phyloP scores from a whole-genome alignment of 139 green algal species.

The Trebouxia sp. region DNA sequence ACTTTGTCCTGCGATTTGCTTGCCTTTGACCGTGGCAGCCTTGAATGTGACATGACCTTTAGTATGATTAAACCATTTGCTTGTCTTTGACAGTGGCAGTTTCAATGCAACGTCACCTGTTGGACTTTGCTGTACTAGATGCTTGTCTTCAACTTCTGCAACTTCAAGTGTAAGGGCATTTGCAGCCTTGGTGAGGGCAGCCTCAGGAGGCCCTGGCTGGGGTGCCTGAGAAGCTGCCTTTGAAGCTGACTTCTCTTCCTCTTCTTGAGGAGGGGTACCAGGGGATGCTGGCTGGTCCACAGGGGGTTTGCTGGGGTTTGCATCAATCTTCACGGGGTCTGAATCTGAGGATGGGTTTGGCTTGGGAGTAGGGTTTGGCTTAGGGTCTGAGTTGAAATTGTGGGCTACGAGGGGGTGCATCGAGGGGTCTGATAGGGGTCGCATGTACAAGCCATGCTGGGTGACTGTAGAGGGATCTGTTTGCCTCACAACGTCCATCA shows the following conservation, averaged over 20 bases:
- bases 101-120: not conserved
- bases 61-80: not conserved
- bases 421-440: constrained; percentile 20
- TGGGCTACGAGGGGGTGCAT: constrained; percentile 3
- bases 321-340: too few species aligned
- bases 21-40: too few species aligned
- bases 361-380: too few species aligned
- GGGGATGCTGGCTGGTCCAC: not conserved
- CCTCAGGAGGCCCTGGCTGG: not conserved
- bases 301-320: too few species aligned
- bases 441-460: constrained; percentile 43
- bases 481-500: constrained; percentile 31
- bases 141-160: not conserved
- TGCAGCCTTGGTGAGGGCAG: not conserved
- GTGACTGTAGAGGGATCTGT: constrained; percentile 30
- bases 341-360: too few species aligned
- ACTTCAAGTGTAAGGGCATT: not conserved
- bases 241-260: not conserved
- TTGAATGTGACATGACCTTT: too few species aligned
- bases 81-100: not conserved
- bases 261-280: not conserved
- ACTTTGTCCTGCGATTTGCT: too few species aligned
- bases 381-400: too few species aligned
- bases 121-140: too few species aligned
- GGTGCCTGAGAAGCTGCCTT: not conserved